Evolutionary conservation across 441 rosid genomes (phyloP), one percentile per base, ranked within the genome.

Genomic region (Heliophila coronopifolia): DNA sequence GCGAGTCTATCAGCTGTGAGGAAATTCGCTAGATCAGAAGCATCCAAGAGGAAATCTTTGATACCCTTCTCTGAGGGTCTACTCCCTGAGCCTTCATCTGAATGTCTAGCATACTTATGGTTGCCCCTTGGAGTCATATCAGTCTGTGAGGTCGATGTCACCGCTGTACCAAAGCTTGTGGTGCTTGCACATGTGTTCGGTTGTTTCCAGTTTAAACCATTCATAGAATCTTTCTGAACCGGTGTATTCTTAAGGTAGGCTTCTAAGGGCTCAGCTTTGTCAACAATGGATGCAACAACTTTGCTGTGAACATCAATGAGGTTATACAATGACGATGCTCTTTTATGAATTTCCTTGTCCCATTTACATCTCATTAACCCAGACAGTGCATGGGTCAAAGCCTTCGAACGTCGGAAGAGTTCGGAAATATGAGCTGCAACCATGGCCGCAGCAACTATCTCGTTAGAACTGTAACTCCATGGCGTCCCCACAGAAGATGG

Each of bases 401-500:
- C 87, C 77, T 83, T 93, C 30, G 99, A 93, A 54, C 80, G 81
- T 68, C 95, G 76, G 68, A 93, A 86, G 40, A 93, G 66, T 68
- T 93, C 99, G 28, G 99, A 92, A 59, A 92, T 75, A 63, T 92
- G 99, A 57, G 99, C 99, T 4, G 99, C 99, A 67, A 92, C 99
- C 99, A 92, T 92, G 61, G 99, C 97, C 15, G 99, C 99, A 17
- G 99, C 99, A 43, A 92, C 95, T 50, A 92, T 92, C 74, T 92
- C 99, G 53, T 79, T 81, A 20, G 99, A 92, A 66, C 97, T 92
- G 66, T 83, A 88, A 65, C 95, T 71, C 97, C 99, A 92, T 39
- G 95, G 79, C 24, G 97, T 85, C 54, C 99, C 97, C 38, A 92
- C 73, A 53, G 97, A 80, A 18, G 99, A 92, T n/a, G 95, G 99